Percentiles rank a stretch among this genome's conserved stretches.
Evolutionary conservation across 257 asterid species (phyloP).

Genomic region (Pogostemon cablin): DNA sequence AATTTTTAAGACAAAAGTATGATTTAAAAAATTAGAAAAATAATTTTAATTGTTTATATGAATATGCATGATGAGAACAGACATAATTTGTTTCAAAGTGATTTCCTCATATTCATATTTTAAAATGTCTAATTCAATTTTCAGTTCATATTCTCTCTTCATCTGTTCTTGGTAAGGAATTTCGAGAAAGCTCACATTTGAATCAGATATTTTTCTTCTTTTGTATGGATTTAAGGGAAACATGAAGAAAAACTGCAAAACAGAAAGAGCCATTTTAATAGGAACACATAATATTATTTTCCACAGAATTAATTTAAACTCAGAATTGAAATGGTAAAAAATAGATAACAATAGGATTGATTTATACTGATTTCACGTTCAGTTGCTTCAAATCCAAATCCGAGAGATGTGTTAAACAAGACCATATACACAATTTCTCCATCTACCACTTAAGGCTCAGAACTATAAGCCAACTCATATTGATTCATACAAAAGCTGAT

Average conservation of each 20-base stretch:
- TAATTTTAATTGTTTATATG: background rate
- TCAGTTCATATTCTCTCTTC: background rate
- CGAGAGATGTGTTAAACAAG: slow-evolving; percentile 22
- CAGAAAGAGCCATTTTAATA: slow-evolving; percentile 4
- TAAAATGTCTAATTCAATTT: background rate
- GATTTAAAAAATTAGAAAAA: background rate
- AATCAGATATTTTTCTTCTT: background rate
- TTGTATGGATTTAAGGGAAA: background rate
- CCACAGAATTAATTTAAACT: background rate
- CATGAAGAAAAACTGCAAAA: background rate
- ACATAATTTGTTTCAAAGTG: background rate
- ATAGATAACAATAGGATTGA: background rate
- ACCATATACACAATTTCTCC: background rate
- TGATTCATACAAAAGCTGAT: slow-evolving; percentile 6
- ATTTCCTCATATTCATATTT: background rate
- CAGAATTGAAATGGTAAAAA: background rate
- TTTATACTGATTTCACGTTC: background rate
- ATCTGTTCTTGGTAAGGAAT: background rate
- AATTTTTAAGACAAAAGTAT: background rate
- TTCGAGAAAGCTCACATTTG: slow-evolving; percentile 11
- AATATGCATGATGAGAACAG: background rate
- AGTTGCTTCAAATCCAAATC: background rate
- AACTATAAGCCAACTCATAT: background rate
- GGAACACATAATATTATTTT: background rate
- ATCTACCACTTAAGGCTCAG: background rate